Evolutionary conservation across 2,329 filamentous ascomycete genomes (phyloP).

Genomic region (Achaetomium macrosporum): DNA sequence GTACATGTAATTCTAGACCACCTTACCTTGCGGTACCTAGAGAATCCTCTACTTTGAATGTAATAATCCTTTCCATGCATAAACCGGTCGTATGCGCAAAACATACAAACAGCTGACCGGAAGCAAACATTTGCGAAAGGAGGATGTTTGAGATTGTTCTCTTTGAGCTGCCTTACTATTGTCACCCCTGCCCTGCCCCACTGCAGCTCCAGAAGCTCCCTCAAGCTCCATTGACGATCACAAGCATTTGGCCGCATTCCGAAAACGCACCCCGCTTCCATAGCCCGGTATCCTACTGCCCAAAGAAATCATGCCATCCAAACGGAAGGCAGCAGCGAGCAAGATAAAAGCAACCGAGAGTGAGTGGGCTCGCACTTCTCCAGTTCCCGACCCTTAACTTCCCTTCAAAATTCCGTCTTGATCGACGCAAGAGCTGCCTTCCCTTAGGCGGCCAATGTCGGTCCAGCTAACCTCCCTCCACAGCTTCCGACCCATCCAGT

Average conservation of each 20-base stretch:
- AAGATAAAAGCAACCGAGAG: conserved; percentile 28
- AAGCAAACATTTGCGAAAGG: not conserved
- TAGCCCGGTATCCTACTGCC: conserved; percentile 6
- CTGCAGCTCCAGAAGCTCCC: conserved; percentile 1
- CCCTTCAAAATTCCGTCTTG: not conserved
- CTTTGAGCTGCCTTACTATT: conserved; percentile 9
- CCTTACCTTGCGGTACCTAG: conserved; percentile 10
- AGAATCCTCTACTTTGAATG: not conserved
- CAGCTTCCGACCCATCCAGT: not conserved
- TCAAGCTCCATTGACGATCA: conserved; percentile 1
- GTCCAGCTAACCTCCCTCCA: not conserved
- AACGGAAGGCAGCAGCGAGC: conserved; percentile 25
- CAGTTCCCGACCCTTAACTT: not conserved
- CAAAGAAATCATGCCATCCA: conserved; percentile 30
- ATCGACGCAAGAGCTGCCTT: not conserved
- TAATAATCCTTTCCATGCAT: conserved; percentile 3
- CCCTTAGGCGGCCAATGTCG: not conserved
- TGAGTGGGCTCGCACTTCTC: conserved; percentile 16
- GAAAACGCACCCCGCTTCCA: conserved; percentile 9
- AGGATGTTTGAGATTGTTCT: conserved; percentile 15
- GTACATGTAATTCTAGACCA: conserved; percentile 7
- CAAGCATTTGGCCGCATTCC: conserved; percentile 1
- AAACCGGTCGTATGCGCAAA: not conserved
- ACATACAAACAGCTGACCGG: conserved; percentile 3
- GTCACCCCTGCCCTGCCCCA: conserved; percentile 4